These are phyloP conservation scores for Cutaneotrichosporon sp. DNA, from an alignment of 1,284 basidiomycete species.

Conservation along the genomic window DNA sequence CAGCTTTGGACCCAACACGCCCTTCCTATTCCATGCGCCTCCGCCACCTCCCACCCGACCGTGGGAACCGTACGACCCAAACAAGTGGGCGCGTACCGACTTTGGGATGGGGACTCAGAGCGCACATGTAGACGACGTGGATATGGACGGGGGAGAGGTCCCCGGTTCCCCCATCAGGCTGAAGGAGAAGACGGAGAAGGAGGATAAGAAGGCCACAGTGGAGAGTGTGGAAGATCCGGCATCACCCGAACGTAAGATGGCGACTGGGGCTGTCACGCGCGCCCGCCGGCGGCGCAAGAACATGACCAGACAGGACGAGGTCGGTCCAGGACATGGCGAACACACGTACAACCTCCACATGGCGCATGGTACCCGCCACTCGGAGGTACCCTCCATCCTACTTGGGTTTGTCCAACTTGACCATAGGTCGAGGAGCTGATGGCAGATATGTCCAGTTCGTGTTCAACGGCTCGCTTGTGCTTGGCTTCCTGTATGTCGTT, in stretches of 20 bases:
- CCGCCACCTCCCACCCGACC: slow-evolving; percentile 24
- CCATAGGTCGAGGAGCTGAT: slow-evolving; percentile 21
- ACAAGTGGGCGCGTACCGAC: slow-evolving; percentile 37
- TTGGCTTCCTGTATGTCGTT: slow-evolving; percentile 80
- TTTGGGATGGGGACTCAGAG: slow-evolving; percentile 26
- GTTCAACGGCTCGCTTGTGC: slow-evolving; percentile 85
- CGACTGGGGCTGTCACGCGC: slow-evolving; percentile 67
- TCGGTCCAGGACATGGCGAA: slow-evolving; percentile 14
- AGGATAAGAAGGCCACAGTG: slow-evolving; percentile 6
- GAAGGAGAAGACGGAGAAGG: slow-evolving; percentile 9
- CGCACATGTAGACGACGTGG: slow-evolving; percentile 35
- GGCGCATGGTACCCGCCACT: slow-evolving; percentile 43
- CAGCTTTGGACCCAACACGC: slow-evolving; percentile 34
- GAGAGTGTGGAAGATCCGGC: slow-evolving; percentile 21
- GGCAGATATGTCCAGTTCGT: slow-evolving; percentile 85
- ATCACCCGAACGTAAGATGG: slow-evolving; percentile 40
- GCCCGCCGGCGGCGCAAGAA: slow-evolving; percentile 65
- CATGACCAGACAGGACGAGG: slow-evolving; percentile 43
- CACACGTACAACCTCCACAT: slow-evolving; percentile 49
- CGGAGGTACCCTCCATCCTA: slow-evolving; percentile 59
- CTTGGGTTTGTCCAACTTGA: slow-evolving; percentile 62
- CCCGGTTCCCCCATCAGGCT: slow-evolving; percentile 1
- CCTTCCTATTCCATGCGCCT: slow-evolving; percentile 37
- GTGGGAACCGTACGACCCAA: slow-evolving; percentile 39
- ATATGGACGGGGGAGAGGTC: slow-evolving; percentile 22